Base-by-base conservation (phyloP, 495 filamentous ascomycete species). In the Patellaria atrata region DNA sequence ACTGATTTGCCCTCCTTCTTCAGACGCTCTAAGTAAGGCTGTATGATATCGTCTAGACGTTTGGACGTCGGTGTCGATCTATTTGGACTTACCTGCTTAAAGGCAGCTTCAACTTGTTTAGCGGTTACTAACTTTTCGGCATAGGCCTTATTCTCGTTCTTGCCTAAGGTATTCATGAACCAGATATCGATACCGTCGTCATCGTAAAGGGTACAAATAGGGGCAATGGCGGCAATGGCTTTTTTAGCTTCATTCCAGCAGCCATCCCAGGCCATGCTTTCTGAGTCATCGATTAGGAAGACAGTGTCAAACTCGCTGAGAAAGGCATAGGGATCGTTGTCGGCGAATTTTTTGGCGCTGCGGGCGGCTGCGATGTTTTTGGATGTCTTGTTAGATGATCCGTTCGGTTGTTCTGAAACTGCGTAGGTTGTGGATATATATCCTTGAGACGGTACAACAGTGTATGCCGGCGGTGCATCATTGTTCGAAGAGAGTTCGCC, bases 261-360 rank as follows among this genome's bases (percentile, higher is more conserved):
- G 9, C 54, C 43, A 37, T 77, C 82, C n/a, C n/a, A n/a, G n/a
- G 64, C 62, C 89, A 97, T 97, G 53, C 75, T 82, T 20, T 75
- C 70, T 30, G 77, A 83, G 67, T 97, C 89, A 53, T 97, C 89
- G 53, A 97, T 82, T 0, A 97, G 61, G 61, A 97, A 89, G 36
- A 87, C 57, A 19, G 86, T 96, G 65, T 96, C 82, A 57, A 94
- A 96, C 30, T 67, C 66, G n/a, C 46, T 44, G 17, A 96, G 82
- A 57, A 93, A 91, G n/a, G 72, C 67, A 53, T 82, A 91, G 1
- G 63, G 70, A 54, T 80, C 73, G 45, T 86, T 79, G 7, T 45
- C 50, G 19, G 51, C 30, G 8, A 42, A 30, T n/a, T n/a, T n/a
- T n/a, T n/a, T n/a, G 10, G 42, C 30, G 7, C 46, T 21, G 29